Evolutionary conservation across 306 rosid species (phyloP).

Genomic region (Hippophae gyantsensis): DNA sequence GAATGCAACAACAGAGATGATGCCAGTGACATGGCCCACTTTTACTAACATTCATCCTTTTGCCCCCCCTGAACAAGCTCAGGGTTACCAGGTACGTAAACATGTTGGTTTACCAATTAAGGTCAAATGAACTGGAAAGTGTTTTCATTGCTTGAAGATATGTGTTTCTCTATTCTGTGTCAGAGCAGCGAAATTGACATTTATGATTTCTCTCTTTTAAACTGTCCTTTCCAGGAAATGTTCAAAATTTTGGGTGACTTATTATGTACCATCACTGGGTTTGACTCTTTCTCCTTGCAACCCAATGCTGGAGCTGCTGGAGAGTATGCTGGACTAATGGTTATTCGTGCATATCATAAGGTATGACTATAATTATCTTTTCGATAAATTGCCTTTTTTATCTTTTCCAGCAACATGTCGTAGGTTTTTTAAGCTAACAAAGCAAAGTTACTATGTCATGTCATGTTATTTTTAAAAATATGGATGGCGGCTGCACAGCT

Average conservation of each 20-base stretch:
- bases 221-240: constrained; percentile 68
- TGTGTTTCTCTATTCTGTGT: constrained; percentile 19
- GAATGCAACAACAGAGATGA: constrained; percentile 96
- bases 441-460: background rate
- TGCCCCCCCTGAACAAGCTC: constrained; percentile 80
- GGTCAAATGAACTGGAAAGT: background rate
- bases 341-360: constrained; percentile 91
- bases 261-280: constrained; percentile 80
- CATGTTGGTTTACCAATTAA: background rate
- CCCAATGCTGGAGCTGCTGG: constrained; percentile 99
- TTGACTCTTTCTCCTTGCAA: constrained; percentile 97
- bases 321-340: constrained; percentile 99
- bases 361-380: constrained; percentile 33
- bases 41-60: constrained; percentile 85
- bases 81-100: constrained; percentile 81
- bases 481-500: no score
- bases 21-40: constrained; percentile 96
- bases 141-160: constrained; percentile 10
- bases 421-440: background rate
- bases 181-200: constrained; percentile 19
- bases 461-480: no score
- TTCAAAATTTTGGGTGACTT: constrained; percentile 75
- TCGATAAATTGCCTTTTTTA: background rate
- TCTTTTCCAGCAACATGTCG: background rate
- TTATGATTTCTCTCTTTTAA: background rate